These are phyloP conservation scores for Pichia sp. DNA, from an alignment of 1,139 yeast genomes.

Conservation along the genomic window DNA sequence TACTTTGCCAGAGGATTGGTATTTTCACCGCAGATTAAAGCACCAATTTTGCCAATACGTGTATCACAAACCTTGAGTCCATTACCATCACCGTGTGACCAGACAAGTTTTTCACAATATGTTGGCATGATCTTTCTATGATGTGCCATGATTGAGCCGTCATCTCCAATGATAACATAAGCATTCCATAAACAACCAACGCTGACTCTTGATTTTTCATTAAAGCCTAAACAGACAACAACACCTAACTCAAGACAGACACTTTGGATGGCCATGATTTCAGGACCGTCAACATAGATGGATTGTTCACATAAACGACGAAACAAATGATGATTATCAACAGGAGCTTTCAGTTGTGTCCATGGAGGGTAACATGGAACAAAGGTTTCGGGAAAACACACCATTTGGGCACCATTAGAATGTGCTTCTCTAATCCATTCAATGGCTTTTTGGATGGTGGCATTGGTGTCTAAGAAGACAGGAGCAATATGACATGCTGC, in stretches of 20 bases:
- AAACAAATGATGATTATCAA: background rate
- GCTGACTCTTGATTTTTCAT: background rate
- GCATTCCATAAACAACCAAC: background rate
- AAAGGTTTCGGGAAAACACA: background rate
- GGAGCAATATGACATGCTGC: background rate
- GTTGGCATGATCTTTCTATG: background rate
- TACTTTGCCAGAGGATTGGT: background rate
- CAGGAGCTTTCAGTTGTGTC: background rate
- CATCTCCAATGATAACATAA: background rate
- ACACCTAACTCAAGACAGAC: background rate
- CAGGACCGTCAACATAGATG: background rate
- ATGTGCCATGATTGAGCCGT: background rate
- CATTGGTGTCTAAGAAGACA: background rate
- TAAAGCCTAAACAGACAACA: background rate
- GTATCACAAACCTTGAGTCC: background rate
- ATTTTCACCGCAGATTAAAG: background rate
- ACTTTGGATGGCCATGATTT: background rate
- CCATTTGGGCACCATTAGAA: background rate
- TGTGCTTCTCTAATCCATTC: background rate
- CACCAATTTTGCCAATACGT: background rate
- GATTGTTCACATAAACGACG: background rate
- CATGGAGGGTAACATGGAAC: background rate
- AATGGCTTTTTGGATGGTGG: background rate
- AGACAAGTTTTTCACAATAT: background rate
- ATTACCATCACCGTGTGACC: background rate